phyloP scores from a whole-genome alignment of 306 rosid species.

The Nissolia schottii region DNA sequence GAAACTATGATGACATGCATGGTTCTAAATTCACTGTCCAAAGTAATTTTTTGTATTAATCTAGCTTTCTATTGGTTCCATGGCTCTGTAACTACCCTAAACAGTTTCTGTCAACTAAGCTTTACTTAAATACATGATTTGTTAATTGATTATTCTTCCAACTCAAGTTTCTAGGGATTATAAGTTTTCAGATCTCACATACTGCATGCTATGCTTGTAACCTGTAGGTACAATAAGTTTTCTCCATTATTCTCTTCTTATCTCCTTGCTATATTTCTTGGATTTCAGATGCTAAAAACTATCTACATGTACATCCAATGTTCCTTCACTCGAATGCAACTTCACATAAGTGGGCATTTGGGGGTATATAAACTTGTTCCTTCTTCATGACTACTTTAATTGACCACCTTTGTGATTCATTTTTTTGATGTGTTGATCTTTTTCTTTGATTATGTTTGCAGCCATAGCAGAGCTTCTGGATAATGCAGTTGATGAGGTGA shows the following conservation, averaged over 20 bases:
- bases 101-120: neutral
- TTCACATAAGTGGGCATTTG: slow-evolving; percentile 96
- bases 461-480: slow-evolving; percentile 93
- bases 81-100: neutral
- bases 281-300: slow-evolving; percentile 59
- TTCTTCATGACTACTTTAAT: neutral
- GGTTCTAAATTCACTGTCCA: slow-evolving; percentile 50
- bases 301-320: slow-evolving; percentile 75
- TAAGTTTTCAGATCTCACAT: slow-evolving; percentile 7
- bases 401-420: neutral
- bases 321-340: slow-evolving; percentile 99
- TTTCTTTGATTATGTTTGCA: slow-evolving; percentile 37
- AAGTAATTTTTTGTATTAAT: slow-evolving; percentile 41
- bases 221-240: neutral
- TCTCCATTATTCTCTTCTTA: slow-evolving; percentile 7
- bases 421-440: neutral
- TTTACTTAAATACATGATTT: neutral
- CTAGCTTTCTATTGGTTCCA: slow-evolving; percentile 15
- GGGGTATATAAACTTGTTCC: slow-evolving; percentile 47
- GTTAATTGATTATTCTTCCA: neutral
- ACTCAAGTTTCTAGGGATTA: neutral
- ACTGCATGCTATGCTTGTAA: neutral
- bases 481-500: slow-evolving; percentile 94
- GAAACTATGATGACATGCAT: slow-evolving; percentile 51
- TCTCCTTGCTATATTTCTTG: neutral